Conservation (phyloP, 2,329 filamentous ascomycete genomes). For the Diaporthe sp. region DNA sequence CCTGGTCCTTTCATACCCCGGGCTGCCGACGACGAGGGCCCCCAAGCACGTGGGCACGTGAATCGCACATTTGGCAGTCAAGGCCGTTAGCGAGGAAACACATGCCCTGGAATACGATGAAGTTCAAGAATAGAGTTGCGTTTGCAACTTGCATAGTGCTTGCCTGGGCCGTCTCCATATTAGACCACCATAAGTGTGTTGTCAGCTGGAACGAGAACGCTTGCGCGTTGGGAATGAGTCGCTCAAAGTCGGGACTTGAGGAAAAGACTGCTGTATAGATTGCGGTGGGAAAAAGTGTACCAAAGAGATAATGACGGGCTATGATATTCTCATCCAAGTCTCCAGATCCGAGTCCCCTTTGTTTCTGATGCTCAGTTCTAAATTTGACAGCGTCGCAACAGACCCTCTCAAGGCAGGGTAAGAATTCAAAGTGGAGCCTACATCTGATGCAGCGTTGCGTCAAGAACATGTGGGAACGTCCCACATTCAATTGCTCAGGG, state of each 20-base stretch:
- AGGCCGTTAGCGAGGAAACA: background rate
- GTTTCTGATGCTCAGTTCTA: background rate
- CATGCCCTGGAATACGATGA: background rate
- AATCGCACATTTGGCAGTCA: conserved; percentile 7
- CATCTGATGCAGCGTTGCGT: background rate
- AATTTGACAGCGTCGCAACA: conserved; percentile 15
- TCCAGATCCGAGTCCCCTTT: background rate
- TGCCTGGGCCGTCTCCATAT: too few species aligned
- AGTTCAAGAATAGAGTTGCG: background rate
- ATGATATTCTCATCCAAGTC: background rate
- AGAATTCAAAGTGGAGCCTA: background rate
- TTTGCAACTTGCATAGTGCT: background rate
- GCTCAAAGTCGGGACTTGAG: too few species aligned
- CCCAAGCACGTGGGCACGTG: conserved; percentile 24
- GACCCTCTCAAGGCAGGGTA: background rate
- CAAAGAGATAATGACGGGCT: background rate
- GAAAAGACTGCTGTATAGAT: background rate
- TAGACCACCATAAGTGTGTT: too few species aligned
- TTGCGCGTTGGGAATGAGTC: background rate
- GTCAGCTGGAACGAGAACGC: background rate
- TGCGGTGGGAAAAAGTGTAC: background rate
- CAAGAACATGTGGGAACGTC: conserved; percentile 3
- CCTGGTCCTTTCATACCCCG: conserved; percentile 17
- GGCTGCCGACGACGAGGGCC: background rate
- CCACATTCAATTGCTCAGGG: conserved; percentile 7